Evolutionary conservation across 345 rosid genomes (phyloP).

Genomic region (Angophora floribunda): DNA sequence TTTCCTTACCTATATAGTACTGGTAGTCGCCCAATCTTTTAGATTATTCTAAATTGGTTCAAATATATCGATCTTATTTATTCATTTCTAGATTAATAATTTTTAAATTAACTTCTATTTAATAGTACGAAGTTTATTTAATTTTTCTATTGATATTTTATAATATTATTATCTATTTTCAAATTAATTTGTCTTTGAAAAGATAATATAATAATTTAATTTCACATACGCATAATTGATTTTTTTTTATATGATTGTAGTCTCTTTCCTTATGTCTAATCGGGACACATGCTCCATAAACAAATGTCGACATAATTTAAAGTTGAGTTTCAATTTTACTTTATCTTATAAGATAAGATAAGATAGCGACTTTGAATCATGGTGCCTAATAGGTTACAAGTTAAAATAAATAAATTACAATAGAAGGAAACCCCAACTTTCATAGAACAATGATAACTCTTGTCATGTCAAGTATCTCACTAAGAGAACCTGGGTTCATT

Average conservation of each 20-base stretch:
- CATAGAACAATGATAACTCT: neutral
- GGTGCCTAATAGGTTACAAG: neutral
- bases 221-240: neutral
- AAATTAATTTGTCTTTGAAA: neutral
- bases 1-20: neutral
- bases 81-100: neutral
- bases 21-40: neutral
- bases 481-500: neutral
- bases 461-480: neutral
- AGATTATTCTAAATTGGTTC: neutral
- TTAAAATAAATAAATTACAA: neutral
- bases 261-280: neutral
- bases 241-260: neutral
- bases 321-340: neutral
- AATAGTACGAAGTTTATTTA: neutral
- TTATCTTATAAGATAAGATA: neutral
- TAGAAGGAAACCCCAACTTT: neutral
- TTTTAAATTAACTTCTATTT: neutral
- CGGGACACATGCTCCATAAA: neutral
- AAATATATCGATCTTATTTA: neutral
- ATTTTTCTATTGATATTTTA: neutral
- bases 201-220: neutral
- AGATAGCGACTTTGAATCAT: neutral
- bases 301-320: neutral
- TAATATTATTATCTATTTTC: neutral